Evolutionary conservation across 2,329 filamentous ascomycete species (phyloP).

Genomic region (Ophiostoma perfectum): DNA sequence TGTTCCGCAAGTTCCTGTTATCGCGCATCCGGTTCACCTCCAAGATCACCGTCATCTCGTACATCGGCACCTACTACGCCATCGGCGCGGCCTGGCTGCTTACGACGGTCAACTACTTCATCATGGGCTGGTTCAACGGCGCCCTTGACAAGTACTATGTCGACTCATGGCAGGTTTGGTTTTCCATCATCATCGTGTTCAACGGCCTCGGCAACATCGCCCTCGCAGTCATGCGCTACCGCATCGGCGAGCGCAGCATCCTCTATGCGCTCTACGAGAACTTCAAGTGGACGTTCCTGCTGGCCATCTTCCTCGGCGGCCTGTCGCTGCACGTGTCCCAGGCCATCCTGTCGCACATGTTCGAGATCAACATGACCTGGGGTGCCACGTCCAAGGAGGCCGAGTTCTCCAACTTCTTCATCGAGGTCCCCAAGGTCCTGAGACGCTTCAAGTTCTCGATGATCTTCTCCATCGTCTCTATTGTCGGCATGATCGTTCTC

Average conservation of each 20-base stretch:
- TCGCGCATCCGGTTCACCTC: slow-evolving; percentile 70
- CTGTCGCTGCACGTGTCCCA: slow-evolving; percentile 75
- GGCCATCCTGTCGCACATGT: slow-evolving; percentile 75
- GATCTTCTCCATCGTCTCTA: slow-evolving; percentile 53
- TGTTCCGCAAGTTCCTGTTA: slow-evolving; percentile 68
- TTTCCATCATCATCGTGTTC: slow-evolving; percentile 74
- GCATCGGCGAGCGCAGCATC: slow-evolving; percentile 58
- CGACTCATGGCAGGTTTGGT: slow-evolving; percentile 74
- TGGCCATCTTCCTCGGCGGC: slow-evolving; percentile 78
- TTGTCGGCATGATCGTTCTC: slow-evolving; percentile 59
- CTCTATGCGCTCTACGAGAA: slow-evolving; percentile 55
- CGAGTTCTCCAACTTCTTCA: slow-evolving; percentile 77
- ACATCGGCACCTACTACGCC: slow-evolving; percentile 76
- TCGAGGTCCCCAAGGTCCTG: slow-evolving; percentile 72
- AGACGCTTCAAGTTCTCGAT: slow-evolving; percentile 74
- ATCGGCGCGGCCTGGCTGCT: slow-evolving; percentile 71
- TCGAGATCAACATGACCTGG: slow-evolving; percentile 82
- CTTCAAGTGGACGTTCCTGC: slow-evolving; percentile 67
- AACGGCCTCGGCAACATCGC: slow-evolving; percentile 68
- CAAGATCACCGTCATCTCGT: slow-evolving; percentile 70
- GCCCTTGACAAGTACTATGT: slow-evolving; percentile 76
- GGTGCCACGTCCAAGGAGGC: slow-evolving; percentile 79
- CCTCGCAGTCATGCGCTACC: slow-evolving; percentile 67
- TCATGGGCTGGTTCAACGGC: slow-evolving; percentile 70
- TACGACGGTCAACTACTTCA: slow-evolving; percentile 68